Base-by-base conservation (phyloP, 352 stramenopile species). In the Aphanomyces cochlioides region DNA sequence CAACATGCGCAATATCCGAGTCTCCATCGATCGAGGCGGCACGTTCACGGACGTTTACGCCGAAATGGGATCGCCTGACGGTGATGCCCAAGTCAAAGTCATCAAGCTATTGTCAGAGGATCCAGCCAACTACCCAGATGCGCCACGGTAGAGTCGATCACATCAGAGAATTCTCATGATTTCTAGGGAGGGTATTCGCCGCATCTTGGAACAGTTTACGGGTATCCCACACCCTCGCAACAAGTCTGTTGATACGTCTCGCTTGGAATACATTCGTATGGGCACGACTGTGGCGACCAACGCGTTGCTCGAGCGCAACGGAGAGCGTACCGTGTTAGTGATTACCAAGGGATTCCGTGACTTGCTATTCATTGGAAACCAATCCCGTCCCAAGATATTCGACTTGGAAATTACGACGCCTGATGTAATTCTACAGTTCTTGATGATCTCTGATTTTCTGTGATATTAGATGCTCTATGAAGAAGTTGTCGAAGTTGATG, bases 211-310 rank as follows among this genome's bases (percentile, higher is more conserved):
- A 74, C 63, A 91, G 73, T 97, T 98, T 79, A 96, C 89, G n/a
- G 82, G 85, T 67, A 71, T 87, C 64, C 75, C 82, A 17, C 86
- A 98, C 79, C 84, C 90, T 54, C 80, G 95, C 19, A 80, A 94
- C 71, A 59, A 83, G 50, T 81, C 84, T 0, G 81, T 99, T 19
- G 82, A 96, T 65, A 98, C 94, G 37, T 81, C 79, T 10, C 77
- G 83, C 47, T 98, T 99, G 69, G 91, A 96, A 65, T 97, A 84
- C 58, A 99, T 99, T 74, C 88, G 97, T 37, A 99, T 99, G 97
- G 97, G 97, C 19, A 99, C 97, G 7, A 99, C 97, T 4, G 97
- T 99, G 12, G 97, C 97, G 2, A 99, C 97, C n/a, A 99, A 99
- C 76, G 97, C 97, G 5, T 81, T 99, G 74, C 78, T 99, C 40